phyloP scores from a whole-genome alignment of 345 rosid genomes.

The Populus nigra region DNA sequence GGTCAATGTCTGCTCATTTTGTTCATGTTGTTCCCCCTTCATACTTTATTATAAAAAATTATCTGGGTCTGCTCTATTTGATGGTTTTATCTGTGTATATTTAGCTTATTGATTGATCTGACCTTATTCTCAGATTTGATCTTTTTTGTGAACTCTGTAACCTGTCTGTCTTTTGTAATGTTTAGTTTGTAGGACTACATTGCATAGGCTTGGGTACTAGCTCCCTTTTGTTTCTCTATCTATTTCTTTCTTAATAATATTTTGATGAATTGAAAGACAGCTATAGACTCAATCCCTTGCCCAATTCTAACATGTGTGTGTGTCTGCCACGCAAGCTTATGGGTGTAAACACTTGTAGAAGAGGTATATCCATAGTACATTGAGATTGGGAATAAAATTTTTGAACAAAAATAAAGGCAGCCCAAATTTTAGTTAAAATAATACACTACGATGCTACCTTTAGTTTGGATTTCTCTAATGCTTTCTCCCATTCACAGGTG shows the following conservation, averaged over 20 bases:
- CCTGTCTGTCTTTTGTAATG: neutral
- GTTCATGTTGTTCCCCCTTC: neutral
- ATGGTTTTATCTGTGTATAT: neutral
- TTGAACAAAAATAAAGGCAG: neutral
- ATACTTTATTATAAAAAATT: neutral
- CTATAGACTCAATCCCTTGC: neutral
- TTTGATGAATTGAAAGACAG: neutral
- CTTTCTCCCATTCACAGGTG: conserved; percentile 38
- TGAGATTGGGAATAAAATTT: neutral
- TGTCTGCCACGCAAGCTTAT: neutral
- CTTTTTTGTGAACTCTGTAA: neutral
- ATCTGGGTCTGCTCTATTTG: neutral
- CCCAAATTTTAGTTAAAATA: neutral
- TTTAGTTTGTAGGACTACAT: neutral
- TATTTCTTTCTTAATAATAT: neutral
- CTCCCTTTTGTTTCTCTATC: neutral
- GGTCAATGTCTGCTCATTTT: neutral
- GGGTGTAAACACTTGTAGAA: neutral
- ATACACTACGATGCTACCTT: neutral
- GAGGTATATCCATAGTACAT: neutral
- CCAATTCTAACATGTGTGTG: neutral
- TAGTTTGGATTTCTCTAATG: neutral
- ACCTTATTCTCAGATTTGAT: neutral
- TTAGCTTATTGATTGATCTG: neutral
- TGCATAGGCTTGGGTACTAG: neutral